phyloP scores from a whole-genome alignment of 306 rosid genomes.

The Prunus davidiana region DNA sequence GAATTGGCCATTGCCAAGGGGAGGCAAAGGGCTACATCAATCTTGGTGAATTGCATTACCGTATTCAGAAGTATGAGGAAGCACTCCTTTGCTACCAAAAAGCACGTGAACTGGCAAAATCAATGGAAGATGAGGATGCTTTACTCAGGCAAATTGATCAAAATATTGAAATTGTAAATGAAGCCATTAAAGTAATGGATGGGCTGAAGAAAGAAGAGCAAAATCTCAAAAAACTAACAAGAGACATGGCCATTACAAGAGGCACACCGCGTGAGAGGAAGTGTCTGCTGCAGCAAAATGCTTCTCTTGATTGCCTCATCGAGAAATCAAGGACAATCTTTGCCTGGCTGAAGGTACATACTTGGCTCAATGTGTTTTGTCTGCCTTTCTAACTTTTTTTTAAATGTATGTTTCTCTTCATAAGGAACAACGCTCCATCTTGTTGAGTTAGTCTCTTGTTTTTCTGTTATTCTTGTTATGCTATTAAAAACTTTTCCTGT shows the following conservation, averaged over 20 bases:
- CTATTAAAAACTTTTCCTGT: background rate
- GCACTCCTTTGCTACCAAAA: constrained; percentile 55
- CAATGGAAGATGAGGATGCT: constrained; percentile 82
- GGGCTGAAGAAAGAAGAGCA: constrained; percentile 69
- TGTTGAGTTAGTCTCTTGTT: background rate
- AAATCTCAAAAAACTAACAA: constrained; percentile 63
- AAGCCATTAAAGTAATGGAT: constrained; percentile 49
- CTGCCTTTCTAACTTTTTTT: constrained; percentile 1
- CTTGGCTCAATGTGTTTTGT: background rate
- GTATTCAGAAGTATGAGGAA: constrained; percentile 69
- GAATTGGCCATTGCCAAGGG: constrained; percentile 75
- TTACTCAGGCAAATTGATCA: constrained; percentile 54
- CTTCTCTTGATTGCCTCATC: constrained; percentile 56
- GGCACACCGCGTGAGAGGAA: constrained; percentile 66
- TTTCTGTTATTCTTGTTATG: constrained; percentile 1
- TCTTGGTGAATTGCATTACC: constrained; percentile 72
- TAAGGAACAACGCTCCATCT: background rate
- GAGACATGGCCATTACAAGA: constrained; percentile 53
- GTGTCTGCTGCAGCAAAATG: constrained; percentile 45
- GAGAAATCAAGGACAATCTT: constrained; percentile 56
- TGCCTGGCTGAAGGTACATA: constrained; percentile 71
- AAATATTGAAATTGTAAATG: constrained; percentile 53
- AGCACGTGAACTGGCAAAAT: constrained; percentile 56
- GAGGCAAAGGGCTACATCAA: constrained; percentile 90
- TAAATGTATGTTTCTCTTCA: background rate